Evolutionary conservation across 345 rosid species (phyloP).

Genomic region (Trapa bicornis): DNA sequence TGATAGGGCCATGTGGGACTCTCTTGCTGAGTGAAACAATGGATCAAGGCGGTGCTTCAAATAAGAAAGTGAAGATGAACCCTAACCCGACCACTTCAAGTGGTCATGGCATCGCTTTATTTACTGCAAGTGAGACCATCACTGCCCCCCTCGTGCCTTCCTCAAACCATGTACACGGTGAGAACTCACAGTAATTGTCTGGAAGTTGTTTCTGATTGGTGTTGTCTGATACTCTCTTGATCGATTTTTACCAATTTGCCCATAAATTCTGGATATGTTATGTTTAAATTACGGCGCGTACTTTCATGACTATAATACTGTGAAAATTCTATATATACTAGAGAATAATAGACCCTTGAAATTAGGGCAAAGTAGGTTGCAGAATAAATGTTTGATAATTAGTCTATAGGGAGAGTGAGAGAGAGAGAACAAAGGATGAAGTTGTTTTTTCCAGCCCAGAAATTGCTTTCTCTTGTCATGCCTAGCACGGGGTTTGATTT

Average conservation of each 20-base stretch:
- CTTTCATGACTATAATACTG: not conserved
- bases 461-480: constrained; percentile 16
- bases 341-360: not conserved
- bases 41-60: not conserved
- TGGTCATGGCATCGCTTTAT: not conserved
- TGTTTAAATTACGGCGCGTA: not conserved
- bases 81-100: not conserved
- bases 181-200: not conserved
- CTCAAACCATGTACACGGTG: constrained; percentile 1
- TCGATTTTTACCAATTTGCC: no score
- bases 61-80: constrained; percentile 1
- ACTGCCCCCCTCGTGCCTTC: constrained; percentile 3
- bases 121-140: not conserved
- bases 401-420: not conserved
- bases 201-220: not conserved
- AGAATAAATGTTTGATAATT: constrained; percentile 2
- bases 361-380: constrained; percentile 5
- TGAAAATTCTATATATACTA: not conserved
- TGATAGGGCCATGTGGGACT: constrained; percentile 1
- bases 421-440: not conserved
- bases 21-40: constrained; percentile 1
- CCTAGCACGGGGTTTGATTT: constrained; percentile 28
- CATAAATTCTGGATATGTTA: no score
- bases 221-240: no score
- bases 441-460: constrained; percentile 3